Evolutionary conservation across 2,329 filamentous ascomycete genomes (phyloP).

Genomic region (Alternaria dauci): DNA sequence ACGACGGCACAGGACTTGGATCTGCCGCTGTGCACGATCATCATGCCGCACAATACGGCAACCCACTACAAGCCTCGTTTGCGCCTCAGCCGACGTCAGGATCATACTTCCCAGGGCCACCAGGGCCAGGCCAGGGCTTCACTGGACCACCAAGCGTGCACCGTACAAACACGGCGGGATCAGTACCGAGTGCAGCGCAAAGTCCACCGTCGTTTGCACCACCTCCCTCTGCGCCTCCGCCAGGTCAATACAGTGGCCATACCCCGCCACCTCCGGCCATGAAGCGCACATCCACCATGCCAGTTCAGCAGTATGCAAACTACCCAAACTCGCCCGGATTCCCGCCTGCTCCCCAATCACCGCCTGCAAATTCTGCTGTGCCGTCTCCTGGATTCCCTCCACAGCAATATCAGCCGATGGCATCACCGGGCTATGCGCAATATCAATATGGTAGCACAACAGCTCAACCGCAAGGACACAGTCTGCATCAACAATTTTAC

Average conservation of each 20-base stretch:
- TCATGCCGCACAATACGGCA: conserved; percentile 40
- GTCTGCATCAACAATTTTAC: conserved; percentile 74
- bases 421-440: conserved; percentile 62
- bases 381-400: conserved; percentile 52
- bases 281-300: conserved; percentile 44
- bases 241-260: conserved; percentile 32
- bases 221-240: conserved; percentile 44
- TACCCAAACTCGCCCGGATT: conserved; percentile 47
- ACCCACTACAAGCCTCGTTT: conserved; percentile 45
- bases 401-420: conserved; percentile 46
- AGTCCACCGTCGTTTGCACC: conserved; percentile 51
- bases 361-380: conserved; percentile 42
- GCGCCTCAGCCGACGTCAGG: conserved; percentile 45
- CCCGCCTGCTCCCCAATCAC: conserved; percentile 41
- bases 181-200: conserved; percentile 47
- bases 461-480: conserved; percentile 55
- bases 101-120: conserved; percentile 55
- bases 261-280: conserved; percentile 37
- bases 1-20: conserved; percentile 56
- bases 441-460: conserved; percentile 57
- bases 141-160: conserved; percentile 44
- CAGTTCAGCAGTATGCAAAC: conserved; percentile 50
- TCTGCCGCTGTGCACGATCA: conserved; percentile 53
- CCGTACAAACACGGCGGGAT: conserved; percentile 45
- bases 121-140: conserved; percentile 48